Evolutionary conservation across 1,284 basidiomycete genomes (phyloP).

Genomic region (Takashimella koratensis): DNA sequence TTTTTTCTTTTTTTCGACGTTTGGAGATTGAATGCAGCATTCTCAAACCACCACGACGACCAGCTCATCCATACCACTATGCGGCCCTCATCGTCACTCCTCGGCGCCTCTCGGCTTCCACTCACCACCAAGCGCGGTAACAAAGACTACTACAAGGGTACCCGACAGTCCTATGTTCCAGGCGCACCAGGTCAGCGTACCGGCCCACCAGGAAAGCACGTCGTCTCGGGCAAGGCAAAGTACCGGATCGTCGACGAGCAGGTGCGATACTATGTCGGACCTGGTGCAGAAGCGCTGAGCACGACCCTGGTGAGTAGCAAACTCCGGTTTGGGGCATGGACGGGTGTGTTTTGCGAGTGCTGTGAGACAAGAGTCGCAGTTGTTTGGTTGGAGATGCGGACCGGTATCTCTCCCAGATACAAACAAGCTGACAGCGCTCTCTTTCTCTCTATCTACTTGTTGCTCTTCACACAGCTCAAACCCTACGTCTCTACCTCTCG

Average conservation of each 20-base stretch:
- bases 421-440: not conserved
- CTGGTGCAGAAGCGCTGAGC: conserved; percentile 63
- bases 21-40: no score
- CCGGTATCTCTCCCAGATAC: not conserved
- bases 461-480: conserved; percentile 47
- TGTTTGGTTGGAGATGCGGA: no score
- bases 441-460: no score
- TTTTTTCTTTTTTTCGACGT: no score
- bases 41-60: not conserved
- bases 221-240: conserved; percentile 67
- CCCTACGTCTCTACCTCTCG: conserved; percentile 50
- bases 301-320: conserved; percentile 58
- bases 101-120: conserved; percentile 65
- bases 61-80: conserved; percentile 18
- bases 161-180: conserved; percentile 71
- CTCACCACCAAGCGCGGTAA: conserved; percentile 80
- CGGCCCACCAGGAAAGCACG: conserved; percentile 77
- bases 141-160: conserved; percentile 93
- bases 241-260: conserved; percentile 74
- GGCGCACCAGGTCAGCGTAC: conserved; percentile 69
- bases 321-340: no score
- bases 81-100: conserved; percentile 36
- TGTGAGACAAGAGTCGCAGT: no score
- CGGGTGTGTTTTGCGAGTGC: no score
- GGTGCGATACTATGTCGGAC: conserved; percentile 78